Percentiles rank a stretch among this genome's conserved stretches.
Evolutionary conservation across 805 yeast genomes (phyloP).

Genomic region (Barnettozyma sucrosica): DNA sequence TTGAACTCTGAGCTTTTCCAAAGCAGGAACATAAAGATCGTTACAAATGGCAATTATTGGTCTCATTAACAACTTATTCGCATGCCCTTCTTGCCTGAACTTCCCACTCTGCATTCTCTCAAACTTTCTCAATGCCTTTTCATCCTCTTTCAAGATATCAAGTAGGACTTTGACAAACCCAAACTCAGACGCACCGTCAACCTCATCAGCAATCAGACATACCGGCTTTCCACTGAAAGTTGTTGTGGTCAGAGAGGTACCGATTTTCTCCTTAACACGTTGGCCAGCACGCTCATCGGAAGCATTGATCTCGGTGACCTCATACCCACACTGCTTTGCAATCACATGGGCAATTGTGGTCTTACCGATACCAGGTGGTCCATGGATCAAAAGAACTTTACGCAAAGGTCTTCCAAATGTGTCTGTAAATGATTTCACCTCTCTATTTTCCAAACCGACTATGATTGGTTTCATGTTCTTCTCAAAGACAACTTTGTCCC

Average conservation of each 20-base stretch:
- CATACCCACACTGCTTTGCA: conserved; percentile 77
- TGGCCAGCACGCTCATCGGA: conserved; percentile 67
- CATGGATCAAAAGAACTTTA: conserved; percentile 70
- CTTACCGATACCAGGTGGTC: conserved; percentile 87
- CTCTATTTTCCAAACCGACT: background rate
- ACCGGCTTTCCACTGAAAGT: conserved; percentile 69
- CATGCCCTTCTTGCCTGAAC: conserved; percentile 21
- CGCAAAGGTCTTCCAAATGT: conserved; percentile 53
- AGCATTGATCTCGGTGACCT: conserved; percentile 81
- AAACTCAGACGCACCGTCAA: conserved; percentile 71
- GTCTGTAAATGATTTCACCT: conserved; percentile 29
- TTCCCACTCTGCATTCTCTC: conserved; percentile 23
- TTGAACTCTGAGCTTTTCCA: conserved; percentile 67
- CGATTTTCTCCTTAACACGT: conserved; percentile 47
- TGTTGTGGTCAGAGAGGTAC: conserved; percentile 58
- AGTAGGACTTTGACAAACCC: conserved; percentile 53
- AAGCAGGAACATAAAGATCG: conserved; percentile 68
- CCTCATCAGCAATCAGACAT: conserved; percentile 82
- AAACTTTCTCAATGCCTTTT: conserved; percentile 38
- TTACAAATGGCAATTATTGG: conserved; percentile 93
- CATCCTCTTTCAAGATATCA: conserved; percentile 58
- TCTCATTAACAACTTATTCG: conserved; percentile 48
- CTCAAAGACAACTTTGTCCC: conserved; percentile 57
- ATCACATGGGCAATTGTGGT: conserved; percentile 82
- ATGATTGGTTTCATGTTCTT: conserved; percentile 31